Conservation (phyloP, 306 rosid genomes). For the Pyrus communis region DNA sequence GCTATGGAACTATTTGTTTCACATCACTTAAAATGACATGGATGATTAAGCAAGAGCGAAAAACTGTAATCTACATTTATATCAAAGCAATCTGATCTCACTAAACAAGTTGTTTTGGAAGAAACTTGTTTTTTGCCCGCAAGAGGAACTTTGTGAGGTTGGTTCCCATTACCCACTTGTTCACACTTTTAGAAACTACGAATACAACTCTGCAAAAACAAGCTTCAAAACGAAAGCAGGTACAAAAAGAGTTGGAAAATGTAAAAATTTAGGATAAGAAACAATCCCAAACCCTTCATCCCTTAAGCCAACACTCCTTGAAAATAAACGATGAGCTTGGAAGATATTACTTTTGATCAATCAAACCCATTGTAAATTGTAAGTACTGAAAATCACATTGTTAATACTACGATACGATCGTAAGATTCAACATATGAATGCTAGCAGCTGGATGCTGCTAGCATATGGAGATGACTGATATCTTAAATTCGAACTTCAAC, state of each 20-base stretch:
- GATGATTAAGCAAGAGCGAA: not conserved
- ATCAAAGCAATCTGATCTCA: not conserved
- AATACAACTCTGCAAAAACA: not conserved
- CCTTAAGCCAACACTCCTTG: not conserved
- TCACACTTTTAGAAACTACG: not conserved
- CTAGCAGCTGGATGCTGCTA: not conserved
- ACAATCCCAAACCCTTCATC: not conserved
- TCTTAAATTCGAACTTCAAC: not conserved
- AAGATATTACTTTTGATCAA: not conserved
- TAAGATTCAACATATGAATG: not conserved
- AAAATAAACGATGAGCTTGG: not conserved
- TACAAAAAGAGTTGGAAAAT: not conserved
- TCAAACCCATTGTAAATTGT: not conserved
- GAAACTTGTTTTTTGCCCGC: not conserved
- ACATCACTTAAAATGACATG: not conserved
- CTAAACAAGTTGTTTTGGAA: not conserved
- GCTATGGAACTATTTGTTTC: not conserved
- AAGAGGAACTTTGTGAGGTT: not conserved
- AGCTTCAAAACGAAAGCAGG: not conserved
- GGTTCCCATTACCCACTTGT: not conserved
- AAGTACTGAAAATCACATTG: not conserved
- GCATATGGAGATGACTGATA: not conserved
- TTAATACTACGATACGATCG: not conserved
- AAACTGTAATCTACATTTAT: not conserved
- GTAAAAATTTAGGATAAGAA: not conserved